Evolutionary conservation across 441 rosid genomes (phyloP).

Genomic region (Euphorbia celastroides): DNA sequence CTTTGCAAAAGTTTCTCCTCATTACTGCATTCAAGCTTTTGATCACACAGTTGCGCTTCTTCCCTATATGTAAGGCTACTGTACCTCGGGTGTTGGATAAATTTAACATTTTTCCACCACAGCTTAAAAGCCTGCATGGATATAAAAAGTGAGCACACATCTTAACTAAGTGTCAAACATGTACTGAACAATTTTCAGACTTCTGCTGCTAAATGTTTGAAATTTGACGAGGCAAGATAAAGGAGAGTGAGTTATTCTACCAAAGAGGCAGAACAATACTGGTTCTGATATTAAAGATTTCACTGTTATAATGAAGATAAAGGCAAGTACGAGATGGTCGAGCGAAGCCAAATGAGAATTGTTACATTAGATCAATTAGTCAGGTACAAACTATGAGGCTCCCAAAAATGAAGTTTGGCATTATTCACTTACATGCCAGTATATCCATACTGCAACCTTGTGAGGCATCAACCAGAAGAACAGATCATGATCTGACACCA

Average conservation of each 20-base stretch:
- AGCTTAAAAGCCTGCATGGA: conserved; percentile 64
- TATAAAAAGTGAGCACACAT: not conserved
- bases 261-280: not conserved
- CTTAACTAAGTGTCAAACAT: not conserved
- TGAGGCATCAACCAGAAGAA: conserved; percentile 99
- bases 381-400: not conserved
- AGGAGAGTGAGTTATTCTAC: not conserved
- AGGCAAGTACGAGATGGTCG: not conserved
- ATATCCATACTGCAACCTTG: conserved; percentile 83
- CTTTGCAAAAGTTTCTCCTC: conserved; percentile 12
- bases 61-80: conserved; percentile 52
- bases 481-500: conserved; percentile 35
- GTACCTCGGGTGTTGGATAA: conserved; percentile 72
- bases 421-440: conserved; percentile 77
- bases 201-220: not conserved
- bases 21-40: conserved; percentile 38
- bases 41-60: conserved; percentile 52
- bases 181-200: not conserved
- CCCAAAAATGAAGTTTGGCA: not conserved
- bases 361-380: not conserved
- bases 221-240: not conserved
- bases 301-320: not conserved
- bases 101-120: conserved; percentile 81
- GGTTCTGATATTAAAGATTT: not conserved
- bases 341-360: not conserved